These are phyloP conservation scores for Senna tora DNA, from an alignment of 306 rosid species.

Conservation along the genomic window DNA sequence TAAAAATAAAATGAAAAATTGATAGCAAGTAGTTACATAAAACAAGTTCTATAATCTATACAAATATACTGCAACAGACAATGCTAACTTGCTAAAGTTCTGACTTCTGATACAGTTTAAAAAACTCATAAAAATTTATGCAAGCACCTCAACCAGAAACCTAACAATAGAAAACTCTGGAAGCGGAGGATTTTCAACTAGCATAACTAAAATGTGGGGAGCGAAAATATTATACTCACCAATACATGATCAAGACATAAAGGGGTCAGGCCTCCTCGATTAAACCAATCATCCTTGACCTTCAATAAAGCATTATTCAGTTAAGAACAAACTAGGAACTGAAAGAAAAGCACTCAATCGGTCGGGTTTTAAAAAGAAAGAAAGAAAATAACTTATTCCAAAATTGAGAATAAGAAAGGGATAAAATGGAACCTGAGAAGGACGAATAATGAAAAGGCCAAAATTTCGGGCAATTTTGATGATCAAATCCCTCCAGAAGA, in stretches of 20 bases:
- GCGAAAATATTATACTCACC: slow-evolving; percentile 47
- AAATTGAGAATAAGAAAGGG: not conserved
- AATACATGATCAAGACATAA: slow-evolving; percentile 74
- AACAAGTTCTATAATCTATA: not conserved
- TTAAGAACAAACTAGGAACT: not conserved
- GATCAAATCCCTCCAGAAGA: slow-evolving; percentile 77
- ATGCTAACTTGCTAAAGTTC: not conserved
- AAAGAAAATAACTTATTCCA: not conserved
- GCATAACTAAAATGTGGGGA: not conserved
- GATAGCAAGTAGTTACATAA: not conserved
- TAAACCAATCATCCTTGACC: slow-evolving; percentile 73
- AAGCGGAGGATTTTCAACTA: not conserved
- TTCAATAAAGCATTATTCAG: slow-evolving; percentile 21
- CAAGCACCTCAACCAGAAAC: not conserved
- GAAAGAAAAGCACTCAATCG: not conserved
- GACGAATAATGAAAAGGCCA: slow-evolving; percentile 52
- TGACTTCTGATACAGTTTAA: not conserved
- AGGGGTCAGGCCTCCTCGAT: slow-evolving; percentile 81
- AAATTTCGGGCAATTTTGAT: slow-evolving; percentile 61
- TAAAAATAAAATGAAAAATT: not conserved
- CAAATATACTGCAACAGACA: not conserved
- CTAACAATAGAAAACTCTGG: not conserved
- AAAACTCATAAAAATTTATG: not conserved
- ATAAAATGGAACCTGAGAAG: slow-evolving; percentile 49
- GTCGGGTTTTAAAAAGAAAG: not conserved